These are phyloP conservation scores for Pythium dissotocum DNA, from an alignment of 352 stramenopile genomes.

Conservation along the genomic window DNA sequence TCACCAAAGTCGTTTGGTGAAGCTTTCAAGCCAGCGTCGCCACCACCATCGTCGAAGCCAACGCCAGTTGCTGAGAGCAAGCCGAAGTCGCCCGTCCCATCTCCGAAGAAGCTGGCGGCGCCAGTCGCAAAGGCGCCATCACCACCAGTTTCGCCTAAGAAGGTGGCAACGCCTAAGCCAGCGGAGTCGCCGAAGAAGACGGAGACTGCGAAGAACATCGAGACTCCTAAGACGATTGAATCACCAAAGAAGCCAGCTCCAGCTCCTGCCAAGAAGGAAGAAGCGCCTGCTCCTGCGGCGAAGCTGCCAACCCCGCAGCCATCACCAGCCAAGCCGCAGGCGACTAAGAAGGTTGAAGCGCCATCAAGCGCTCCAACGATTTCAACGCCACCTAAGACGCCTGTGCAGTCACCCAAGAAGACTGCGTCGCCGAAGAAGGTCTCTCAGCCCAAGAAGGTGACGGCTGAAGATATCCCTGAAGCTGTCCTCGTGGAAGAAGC, in stretches of 20 bases:
- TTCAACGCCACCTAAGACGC: slow-evolving; percentile 7
- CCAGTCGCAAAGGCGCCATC: neutral
- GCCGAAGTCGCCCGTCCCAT: slow-evolving; percentile 14
- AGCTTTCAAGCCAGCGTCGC: neutral
- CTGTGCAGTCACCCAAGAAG: slow-evolving; percentile 9
- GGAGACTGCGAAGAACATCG: slow-evolving; percentile 15
- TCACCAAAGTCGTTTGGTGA: slow-evolving; percentile 1
- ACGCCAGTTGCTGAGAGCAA: slow-evolving; percentile 11
- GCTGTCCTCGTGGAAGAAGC: slow-evolving; percentile 31
- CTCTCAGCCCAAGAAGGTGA: slow-evolving; percentile 19
- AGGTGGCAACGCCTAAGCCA: slow-evolving; percentile 20
- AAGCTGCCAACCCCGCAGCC: slow-evolving; percentile 7
- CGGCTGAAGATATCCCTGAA: slow-evolving; percentile 6
- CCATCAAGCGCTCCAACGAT: neutral
- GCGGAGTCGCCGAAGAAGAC: slow-evolving; percentile 19
- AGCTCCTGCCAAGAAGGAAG: neutral
- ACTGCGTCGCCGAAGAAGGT: slow-evolving; percentile 19
- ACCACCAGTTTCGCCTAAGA: slow-evolving; percentile 24
- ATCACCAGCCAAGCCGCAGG: slow-evolving; percentile 9
- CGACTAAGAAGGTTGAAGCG: slow-evolving; percentile 7
- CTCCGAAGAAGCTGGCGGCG: slow-evolving; percentile 7
- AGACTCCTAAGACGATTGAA: slow-evolving; percentile 20
- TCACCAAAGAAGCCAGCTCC: slow-evolving; percentile 15
- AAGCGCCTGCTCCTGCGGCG: neutral
- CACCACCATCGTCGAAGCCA: slow-evolving; percentile 1